Evolutionary conservation across 352 stramenopile species (phyloP).

Genomic region (Globisporangium alternatum): DNA sequence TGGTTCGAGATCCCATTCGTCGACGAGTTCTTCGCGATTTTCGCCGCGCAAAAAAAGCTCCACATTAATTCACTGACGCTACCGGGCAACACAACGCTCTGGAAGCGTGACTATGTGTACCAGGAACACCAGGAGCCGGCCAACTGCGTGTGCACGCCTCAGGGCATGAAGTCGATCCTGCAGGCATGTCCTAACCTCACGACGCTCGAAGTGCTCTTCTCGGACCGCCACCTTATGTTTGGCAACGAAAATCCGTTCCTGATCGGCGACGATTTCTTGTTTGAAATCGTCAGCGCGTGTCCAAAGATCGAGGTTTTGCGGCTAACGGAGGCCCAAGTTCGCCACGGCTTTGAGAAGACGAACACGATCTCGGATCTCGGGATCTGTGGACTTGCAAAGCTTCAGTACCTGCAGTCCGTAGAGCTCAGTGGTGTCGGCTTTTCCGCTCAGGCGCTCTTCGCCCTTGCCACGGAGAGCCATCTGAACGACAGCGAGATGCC

Average conservation of each 20-base stretch:
- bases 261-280: constrained; percentile 27
- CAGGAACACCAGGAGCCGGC: constrained; percentile 24
- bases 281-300: constrained; percentile 16
- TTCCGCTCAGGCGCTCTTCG: constrained; percentile 17
- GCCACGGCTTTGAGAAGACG: constrained; percentile 28
- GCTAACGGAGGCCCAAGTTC: constrained; percentile 19
- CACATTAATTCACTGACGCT: constrained; percentile 20
- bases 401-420: constrained; percentile 16
- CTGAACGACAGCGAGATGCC: constrained; percentile 1
- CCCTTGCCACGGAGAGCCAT: constrained; percentile 8
- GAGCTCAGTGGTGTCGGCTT: constrained; percentile 24
- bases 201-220: constrained; percentile 23
- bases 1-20: constrained; percentile 37
- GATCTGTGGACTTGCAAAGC: constrained; percentile 13
- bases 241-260: constrained; percentile 17
- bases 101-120: constrained; percentile 31
- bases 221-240: constrained; percentile 27
- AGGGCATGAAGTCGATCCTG: constrained; percentile 21
- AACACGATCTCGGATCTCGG: constrained; percentile 24
- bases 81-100: constrained; percentile 30
- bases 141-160: constrained; percentile 19
- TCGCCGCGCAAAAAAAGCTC: constrained; percentile 22
- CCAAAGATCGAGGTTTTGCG: constrained; percentile 19
- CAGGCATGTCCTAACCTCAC: constrained; percentile 23
- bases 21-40: constrained; percentile 29